Percentiles rank a stretch among this genome's conserved stretches.
These are phyloP conservation scores for Podila epicladia DNA, from an alignment of 192 early-diverging fungal genomes.

Conservation along the genomic window DNA sequence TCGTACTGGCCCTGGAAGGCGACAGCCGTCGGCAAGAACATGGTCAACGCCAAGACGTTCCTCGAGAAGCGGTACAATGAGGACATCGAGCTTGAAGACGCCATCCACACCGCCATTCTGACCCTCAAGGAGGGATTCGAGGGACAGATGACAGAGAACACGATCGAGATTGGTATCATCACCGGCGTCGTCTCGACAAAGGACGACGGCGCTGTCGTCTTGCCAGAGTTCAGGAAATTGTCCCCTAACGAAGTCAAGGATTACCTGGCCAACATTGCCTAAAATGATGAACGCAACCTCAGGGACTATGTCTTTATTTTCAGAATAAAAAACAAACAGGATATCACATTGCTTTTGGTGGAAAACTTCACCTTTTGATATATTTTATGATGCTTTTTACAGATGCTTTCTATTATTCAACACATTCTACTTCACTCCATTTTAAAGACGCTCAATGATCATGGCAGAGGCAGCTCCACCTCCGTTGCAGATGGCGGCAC, in stretches of 20 bases:
- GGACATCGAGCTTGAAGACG: slow-evolving; percentile 97
- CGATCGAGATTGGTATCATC: slow-evolving; percentile 95
- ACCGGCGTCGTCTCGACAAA: slow-evolving; percentile 67
- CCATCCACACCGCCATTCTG: slow-evolving; percentile 98
- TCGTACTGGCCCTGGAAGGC: slow-evolving; percentile 99
- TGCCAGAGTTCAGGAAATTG: slow-evolving; percentile 86
- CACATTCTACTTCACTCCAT: background rate
- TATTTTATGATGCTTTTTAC: slow-evolving; percentile 6
- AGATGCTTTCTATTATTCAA: background rate
- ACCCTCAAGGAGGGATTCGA: slow-evolving; percentile 99
- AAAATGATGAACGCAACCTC: slow-evolving; percentile 4
- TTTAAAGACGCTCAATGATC: slow-evolving; percentile 67
- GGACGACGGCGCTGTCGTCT: slow-evolving; percentile 49
- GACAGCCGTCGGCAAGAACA: slow-evolving; percentile 98
- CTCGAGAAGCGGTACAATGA: slow-evolving; percentile 96
- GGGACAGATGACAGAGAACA: slow-evolving; percentile 96
- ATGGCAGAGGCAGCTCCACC: slow-evolving; percentile 81
- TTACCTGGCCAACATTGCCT: slow-evolving; percentile 96
- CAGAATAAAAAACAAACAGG: slow-evolving; percentile 6
- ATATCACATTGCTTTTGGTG: background rate
- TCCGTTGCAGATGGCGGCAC: slow-evolving; percentile 86
- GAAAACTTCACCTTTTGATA: background rate
- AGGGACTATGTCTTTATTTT: background rate
- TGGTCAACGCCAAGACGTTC: slow-evolving; percentile 99
- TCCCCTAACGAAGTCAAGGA: slow-evolving; percentile 90